Percentiles rank a stretch among this genome's conserved stretches.
phyloP scores from a whole-genome alignment of 345 rosid species.

The Laguncularia racemosa region DNA sequence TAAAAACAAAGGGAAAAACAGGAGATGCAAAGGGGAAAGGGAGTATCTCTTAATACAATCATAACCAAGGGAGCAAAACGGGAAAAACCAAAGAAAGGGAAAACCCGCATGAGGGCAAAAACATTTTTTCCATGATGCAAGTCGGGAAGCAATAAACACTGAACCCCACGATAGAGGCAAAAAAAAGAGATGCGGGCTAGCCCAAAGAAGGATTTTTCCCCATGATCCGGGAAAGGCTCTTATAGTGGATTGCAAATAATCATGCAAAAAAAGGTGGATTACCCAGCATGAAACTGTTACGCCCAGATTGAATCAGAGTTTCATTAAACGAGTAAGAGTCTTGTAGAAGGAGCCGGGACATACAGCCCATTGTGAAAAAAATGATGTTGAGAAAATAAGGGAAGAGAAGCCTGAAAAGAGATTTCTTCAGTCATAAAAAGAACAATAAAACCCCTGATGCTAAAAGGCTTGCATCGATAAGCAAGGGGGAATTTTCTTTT shows the following conservation, averaged over 20 bases:
- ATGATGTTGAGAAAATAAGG: constrained; percentile 63
- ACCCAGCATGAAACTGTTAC: constrained; percentile 52
- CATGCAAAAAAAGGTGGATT: constrained; percentile 87
- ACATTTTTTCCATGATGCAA: constrained; percentile 83
- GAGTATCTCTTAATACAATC: constrained; percentile 76
- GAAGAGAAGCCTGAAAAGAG: constrained; percentile 53
- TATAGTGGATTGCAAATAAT: constrained; percentile 70
- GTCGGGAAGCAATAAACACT: constrained; percentile 72
- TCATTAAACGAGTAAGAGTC: constrained; percentile 78
- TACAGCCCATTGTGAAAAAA: constrained; percentile 62
- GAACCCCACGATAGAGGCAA: constrained; percentile 85
- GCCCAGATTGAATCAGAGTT: constrained; percentile 92
- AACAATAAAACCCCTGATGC: constrained; percentile 57
- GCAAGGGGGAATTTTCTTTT: constrained; percentile 54
- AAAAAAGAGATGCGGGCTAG: constrained; percentile 69
- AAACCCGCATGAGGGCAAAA: constrained; percentile 73
- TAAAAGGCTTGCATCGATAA: constrained; percentile 62
- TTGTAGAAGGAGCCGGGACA: constrained; percentile 81
- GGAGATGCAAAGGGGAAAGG: constrained; percentile 52
- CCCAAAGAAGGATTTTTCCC: constrained; percentile 56
- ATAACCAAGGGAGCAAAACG: constrained; percentile 80
- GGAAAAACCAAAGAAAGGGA: no score
- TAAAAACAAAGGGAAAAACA: constrained; percentile 53
- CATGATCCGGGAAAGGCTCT: constrained; percentile 61
- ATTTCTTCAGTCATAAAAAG: constrained; percentile 67